Evolutionary conservation across 768 basidiomycete species (phyloP), one percentile per base, ranked within the genome.

Genomic region (Antrodiella citrinella): DNA sequence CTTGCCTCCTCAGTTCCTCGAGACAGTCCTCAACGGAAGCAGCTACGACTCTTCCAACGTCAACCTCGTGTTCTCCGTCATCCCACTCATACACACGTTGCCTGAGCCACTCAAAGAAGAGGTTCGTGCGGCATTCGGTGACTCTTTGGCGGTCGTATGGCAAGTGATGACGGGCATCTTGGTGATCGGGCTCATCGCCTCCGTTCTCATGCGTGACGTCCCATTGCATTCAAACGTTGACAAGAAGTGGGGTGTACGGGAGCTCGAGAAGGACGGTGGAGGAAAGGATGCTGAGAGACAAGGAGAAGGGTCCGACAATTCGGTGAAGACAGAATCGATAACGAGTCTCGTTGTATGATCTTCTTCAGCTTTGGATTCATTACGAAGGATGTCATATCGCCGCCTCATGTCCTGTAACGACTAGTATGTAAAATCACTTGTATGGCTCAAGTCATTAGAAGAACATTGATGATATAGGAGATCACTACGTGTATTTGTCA

Each of bases 1-100:
- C 0, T 57, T 69, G 0, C 69, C 69, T 1, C 18, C 45, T 2
- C 56, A 43, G 19, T 62, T 67, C 47, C 51, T 57, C 9, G 19
- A 43, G 13, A 23, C 45, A 20, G 52, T 60, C n/a, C 57, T 54
- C 9, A 15, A 15, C 30, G 15, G 15, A 7, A 35, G 7, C 30
- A 15, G 30, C 15, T 35, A 7, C 7, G 30, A 7, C 15, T 35
- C 30, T 15, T 35, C 30, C 7, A 60, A 59, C 46, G 59, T 53
- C 4, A 50, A 53, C 11, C 49, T 59, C 18, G 52, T 55, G 4
- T 60, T 54, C 45, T 50, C 57, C 19, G 46, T 52, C 11, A 64
- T 64, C 19, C 59, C 61, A 4, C 26, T 47, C 13, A 64, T 64
- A 26, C 12, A 13, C 2, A 39, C 20, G 9, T 30, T 51, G 11